Evolutionary conservation across 2,329 filamentous ascomycete genomes (phyloP).

Genomic region (Gnomoniopsis smithogilvyi): DNA sequence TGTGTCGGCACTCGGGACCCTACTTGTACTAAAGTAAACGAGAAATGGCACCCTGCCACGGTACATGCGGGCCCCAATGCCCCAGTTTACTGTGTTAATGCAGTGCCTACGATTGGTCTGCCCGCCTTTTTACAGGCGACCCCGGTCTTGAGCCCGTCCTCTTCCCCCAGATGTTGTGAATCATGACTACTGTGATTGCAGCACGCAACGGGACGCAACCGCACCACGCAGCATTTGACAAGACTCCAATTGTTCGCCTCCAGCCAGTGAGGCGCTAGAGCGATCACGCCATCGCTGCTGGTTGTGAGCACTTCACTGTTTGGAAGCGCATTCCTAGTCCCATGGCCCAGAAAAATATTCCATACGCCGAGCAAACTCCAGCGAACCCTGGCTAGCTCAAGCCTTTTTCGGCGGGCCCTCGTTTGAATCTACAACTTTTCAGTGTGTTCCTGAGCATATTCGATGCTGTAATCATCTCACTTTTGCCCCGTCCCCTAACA

Average conservation of each 20-base stretch:
- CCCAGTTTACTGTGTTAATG: conserved; percentile 18
- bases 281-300: conserved; percentile 20
- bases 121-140: background rate
- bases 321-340: background rate
- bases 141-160: background rate
- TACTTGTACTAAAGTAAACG: conserved; percentile 6
- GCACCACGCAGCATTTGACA: no score
- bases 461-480: conserved; percentile 12
- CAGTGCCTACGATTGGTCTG: conserved; percentile 10
- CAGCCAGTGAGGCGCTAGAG: background rate
- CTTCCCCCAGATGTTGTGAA: conserved; percentile 16
- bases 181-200: background rate
- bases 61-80: background rate
- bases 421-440: background rate
- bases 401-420: background rate
- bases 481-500: background rate
- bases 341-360: conserved; percentile 11
- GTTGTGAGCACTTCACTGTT: conserved; percentile 5
- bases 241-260: conserved; percentile 8
- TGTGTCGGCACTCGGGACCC: conserved; percentile 13
- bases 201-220: background rate
- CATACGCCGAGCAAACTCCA: conserved; percentile 1
- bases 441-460: conserved; percentile 1
- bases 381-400: background rate
- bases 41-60: conserved; percentile 7